Conservation (phyloP, 2,329 filamentous ascomycete species). For the Nigrograna mackinnonii region DNA sequence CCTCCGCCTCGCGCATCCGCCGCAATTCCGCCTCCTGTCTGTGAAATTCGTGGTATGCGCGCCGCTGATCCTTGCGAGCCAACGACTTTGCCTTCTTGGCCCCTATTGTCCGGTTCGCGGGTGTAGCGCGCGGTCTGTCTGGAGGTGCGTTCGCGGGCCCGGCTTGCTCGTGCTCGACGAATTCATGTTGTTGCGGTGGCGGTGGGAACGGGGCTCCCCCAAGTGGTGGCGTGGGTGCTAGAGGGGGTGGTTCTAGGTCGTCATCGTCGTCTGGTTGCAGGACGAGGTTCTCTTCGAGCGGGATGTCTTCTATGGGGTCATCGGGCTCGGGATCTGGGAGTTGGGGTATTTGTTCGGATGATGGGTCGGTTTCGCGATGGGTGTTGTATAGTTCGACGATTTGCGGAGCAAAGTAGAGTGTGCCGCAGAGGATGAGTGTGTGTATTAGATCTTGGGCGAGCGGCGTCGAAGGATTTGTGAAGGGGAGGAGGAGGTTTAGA, state of each 20-base stretch:
- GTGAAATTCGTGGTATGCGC: constrained; percentile 54
- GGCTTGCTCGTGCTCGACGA: constrained; percentile 4
- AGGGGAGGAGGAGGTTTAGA: constrained; percentile 51
- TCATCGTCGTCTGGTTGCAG: constrained; percentile 25
- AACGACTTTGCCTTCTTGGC: constrained; percentile 55
- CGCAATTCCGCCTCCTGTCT: constrained; percentile 52
- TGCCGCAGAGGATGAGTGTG: constrained; percentile 45
- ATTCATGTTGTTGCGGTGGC: constrained; percentile 1
- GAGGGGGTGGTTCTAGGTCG: constrained; percentile 21
- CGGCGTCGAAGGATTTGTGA: constrained; percentile 51
- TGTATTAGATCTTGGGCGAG: constrained; percentile 52
- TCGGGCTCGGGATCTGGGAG: constrained; percentile 2
- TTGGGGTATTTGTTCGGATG: constrained; percentile 10
- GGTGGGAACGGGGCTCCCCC: constrained; percentile 7
- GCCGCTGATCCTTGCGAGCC: constrained; percentile 47
- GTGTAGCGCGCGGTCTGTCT: constrained; percentile 25
- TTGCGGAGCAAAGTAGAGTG: constrained; percentile 52
- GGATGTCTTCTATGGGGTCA: constrained; percentile 15
- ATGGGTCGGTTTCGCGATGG: constrained; percentile 6
- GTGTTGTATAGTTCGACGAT: constrained; percentile 45
- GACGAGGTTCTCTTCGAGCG: constrained; percentile 27
- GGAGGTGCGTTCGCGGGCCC: constrained; percentile 2
- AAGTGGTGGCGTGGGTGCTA: constrained; percentile 31
- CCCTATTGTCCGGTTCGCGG: constrained; percentile 43
- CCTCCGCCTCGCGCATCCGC: constrained; percentile 45